Percentiles rank a stretch among this genome's conserved stretches.
These are phyloP conservation scores for Podospora appendiculata DNA, from an alignment of 495 filamentous ascomycete species.

Conservation along the genomic window DNA sequence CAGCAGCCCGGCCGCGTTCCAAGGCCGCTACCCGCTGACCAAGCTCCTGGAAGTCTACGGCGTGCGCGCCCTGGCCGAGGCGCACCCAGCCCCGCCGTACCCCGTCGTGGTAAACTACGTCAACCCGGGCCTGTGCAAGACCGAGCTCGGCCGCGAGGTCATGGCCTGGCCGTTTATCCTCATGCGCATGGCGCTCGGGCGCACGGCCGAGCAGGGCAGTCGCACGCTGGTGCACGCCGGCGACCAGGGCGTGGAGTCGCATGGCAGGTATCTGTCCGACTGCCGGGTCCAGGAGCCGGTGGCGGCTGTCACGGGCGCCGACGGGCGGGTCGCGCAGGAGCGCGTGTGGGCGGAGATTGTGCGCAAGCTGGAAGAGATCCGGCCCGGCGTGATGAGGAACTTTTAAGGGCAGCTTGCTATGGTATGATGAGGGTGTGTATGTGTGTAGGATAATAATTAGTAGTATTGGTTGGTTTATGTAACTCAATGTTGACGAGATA, in stretches of 20 bases:
- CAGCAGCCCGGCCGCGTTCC: not conserved
- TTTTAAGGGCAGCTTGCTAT: not conserved
- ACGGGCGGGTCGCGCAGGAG: not conserved
- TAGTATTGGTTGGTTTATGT: too few relatives aligned
- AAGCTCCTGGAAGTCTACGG: constrained; percentile 35
- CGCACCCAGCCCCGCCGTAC: not conserved
- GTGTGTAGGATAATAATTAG: too few relatives aligned
- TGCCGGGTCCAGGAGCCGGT: constrained; percentile 11
- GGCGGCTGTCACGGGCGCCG: not conserved
- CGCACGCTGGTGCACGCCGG: constrained; percentile 34
- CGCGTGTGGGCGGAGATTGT: constrained; percentile 47
- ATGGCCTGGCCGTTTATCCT: constrained; percentile 6
- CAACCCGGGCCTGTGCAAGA: constrained; percentile 6
- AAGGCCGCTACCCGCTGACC: constrained; percentile 26
- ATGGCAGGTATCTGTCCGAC: constrained; percentile 38
- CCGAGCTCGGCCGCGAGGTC: not conserved
- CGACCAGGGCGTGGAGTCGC: constrained; percentile 25
- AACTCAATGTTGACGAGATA: too few relatives aligned
- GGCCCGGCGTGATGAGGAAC: constrained; percentile 17
- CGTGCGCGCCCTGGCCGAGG: constrained; percentile 27
- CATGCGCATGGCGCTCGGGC: constrained; percentile 23
- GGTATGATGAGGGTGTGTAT: too few relatives aligned
- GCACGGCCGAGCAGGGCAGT: constrained; percentile 34
- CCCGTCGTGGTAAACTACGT: constrained; percentile 3
- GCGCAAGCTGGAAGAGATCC: constrained; percentile 38